A percentile compares a stretch with the other conserved stretches of the same genome.
Evolutionary conservation across 2,329 filamentous ascomycete genomes (phyloP).

Genomic region (Elsinoe fawcettii): DNA sequence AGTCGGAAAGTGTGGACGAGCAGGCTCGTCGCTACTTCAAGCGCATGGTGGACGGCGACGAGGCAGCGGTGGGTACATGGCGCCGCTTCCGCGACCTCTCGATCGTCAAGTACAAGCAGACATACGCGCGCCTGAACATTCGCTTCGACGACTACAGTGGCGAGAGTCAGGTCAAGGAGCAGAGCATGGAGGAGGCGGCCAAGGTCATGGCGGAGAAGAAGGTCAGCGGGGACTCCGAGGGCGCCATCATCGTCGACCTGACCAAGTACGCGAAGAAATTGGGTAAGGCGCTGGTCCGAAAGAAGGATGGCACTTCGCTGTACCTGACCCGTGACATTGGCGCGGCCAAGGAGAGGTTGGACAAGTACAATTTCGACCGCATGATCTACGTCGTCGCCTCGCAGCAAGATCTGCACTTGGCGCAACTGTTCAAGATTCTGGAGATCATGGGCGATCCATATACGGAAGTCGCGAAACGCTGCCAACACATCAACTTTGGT

Average conservation of each 20-base stretch:
- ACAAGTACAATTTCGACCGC: slow-evolving; percentile 56
- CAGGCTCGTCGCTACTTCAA: slow-evolving; percentile 65
- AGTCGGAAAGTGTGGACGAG: slow-evolving; percentile 58
- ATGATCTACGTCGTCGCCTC: slow-evolving; percentile 61
- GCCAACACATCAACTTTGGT: slow-evolving; percentile 58
- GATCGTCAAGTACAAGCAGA: slow-evolving; percentile 57
- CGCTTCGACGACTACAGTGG: slow-evolving; percentile 60
- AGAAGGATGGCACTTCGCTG: slow-evolving; percentile 58
- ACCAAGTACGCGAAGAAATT: slow-evolving; percentile 62
- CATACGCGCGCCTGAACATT: slow-evolving; percentile 58
- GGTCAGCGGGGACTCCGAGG: slow-evolving; percentile 57
- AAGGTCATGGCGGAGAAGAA: slow-evolving; percentile 51
- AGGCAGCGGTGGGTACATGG: slow-evolving; percentile 53
- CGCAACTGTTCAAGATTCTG: slow-evolving; percentile 58
- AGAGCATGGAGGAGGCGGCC: slow-evolving; percentile 56
- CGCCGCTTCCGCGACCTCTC: slow-evolving; percentile 56
- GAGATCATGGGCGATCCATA: slow-evolving; percentile 53
- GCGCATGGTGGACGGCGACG: slow-evolving; percentile 57
- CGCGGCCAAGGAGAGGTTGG: slow-evolving; percentile 54
- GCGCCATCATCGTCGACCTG: slow-evolving; percentile 61
- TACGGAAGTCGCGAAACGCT: slow-evolving; percentile 48
- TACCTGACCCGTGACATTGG: slow-evolving; percentile 65
- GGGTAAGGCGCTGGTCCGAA: slow-evolving; percentile 58
- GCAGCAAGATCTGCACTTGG: slow-evolving; percentile 58
- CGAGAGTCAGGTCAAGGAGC: slow-evolving; percentile 57